Conservation (phyloP, 2,329 filamentous ascomycete species). For the Trichoderma semiorbis region DNA sequence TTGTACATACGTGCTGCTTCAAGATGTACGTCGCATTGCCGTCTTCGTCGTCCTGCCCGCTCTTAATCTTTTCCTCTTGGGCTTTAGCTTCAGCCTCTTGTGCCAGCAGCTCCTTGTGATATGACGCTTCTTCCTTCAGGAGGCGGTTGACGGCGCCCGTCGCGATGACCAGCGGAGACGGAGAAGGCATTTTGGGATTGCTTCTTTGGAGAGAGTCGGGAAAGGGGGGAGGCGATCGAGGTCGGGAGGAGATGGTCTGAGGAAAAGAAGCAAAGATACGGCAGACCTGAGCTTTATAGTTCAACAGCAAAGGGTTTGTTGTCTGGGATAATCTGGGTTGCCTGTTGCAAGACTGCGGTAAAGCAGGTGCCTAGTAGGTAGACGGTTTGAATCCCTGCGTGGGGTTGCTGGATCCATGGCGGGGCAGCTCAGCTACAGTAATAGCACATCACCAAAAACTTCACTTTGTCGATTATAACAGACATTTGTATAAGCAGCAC, state of each 20-base stretch:
- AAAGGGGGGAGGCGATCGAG: neutral
- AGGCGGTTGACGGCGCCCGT: slow-evolving; percentile 77
- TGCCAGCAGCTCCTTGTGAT: slow-evolving; percentile 77
- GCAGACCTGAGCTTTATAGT: neutral
- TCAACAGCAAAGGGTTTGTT: neutral
- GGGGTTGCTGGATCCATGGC: slow-evolving; percentile 6
- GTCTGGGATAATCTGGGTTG: neutral
- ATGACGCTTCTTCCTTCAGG: slow-evolving; percentile 86
- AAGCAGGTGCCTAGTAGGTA: neutral
- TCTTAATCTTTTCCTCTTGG: slow-evolving; percentile 58
- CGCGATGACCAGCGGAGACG: slow-evolving; percentile 72
- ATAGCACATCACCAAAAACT: neutral
- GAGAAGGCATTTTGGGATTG: slow-evolving; percentile 63
- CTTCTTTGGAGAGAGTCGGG: neutral
- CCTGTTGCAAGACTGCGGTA: neutral
- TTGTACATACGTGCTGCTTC: slow-evolving; percentile 73
- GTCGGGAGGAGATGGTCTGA: neutral
- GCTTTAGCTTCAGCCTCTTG: slow-evolving; percentile 70
- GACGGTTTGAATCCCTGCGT: slow-evolving; percentile 1
- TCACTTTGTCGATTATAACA: neutral
- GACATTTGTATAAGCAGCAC: neutral
- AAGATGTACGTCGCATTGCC: slow-evolving; percentile 75
- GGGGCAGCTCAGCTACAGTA: neutral
- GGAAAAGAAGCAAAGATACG: too few relatives aligned
- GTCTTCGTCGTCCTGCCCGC: slow-evolving; percentile 52